phyloP scores from a whole-genome alignment of 106 monocot genomes.

The Dendrobium nobile region DNA sequence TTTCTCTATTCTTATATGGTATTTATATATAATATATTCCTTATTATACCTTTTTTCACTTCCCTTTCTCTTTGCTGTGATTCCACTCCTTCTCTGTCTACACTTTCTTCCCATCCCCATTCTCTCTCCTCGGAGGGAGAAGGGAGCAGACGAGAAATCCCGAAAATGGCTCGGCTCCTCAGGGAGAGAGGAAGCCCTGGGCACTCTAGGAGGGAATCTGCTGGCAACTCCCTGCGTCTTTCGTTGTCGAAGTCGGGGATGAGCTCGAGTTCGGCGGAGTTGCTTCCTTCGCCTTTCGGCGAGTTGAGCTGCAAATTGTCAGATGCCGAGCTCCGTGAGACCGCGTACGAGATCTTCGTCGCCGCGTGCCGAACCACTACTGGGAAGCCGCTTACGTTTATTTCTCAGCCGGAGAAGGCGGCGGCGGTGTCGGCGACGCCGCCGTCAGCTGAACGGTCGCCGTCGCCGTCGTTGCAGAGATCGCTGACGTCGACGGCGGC shows the following conservation, averaged over 20 bases:
- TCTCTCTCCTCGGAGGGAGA: no score
- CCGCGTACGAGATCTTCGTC: constrained; percentile 72
- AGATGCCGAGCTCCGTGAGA: constrained; percentile 43
- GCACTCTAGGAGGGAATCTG: constrained; percentile 13
- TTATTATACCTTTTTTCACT: background rate
- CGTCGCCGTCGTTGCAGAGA: constrained; percentile 36
- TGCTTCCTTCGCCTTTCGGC: constrained; percentile 51
- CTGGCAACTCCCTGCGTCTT: constrained; percentile 8
- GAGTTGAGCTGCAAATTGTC: constrained; percentile 23
- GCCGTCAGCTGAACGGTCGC: background rate
- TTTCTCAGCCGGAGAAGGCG: constrained; percentile 30
- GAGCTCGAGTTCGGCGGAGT: background rate
- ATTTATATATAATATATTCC: background rate
- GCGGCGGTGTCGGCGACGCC: constrained; percentile 15
- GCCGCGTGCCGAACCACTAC: constrained; percentile 56
- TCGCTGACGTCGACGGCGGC: constrained; percentile 76
- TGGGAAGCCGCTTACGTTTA: constrained; percentile 50
- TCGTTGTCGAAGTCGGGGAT: constrained; percentile 3
- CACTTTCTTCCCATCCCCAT: background rate
- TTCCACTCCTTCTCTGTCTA: background rate
- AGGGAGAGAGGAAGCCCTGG: constrained; percentile 18
- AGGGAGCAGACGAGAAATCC: background rate
- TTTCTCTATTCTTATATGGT: no score
- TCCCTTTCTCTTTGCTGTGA: background rate
- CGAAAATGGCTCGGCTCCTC: constrained; percentile 43